Conservation (phyloP, 75 land plant species). For the Selaginella moellendorffii region DNA sequence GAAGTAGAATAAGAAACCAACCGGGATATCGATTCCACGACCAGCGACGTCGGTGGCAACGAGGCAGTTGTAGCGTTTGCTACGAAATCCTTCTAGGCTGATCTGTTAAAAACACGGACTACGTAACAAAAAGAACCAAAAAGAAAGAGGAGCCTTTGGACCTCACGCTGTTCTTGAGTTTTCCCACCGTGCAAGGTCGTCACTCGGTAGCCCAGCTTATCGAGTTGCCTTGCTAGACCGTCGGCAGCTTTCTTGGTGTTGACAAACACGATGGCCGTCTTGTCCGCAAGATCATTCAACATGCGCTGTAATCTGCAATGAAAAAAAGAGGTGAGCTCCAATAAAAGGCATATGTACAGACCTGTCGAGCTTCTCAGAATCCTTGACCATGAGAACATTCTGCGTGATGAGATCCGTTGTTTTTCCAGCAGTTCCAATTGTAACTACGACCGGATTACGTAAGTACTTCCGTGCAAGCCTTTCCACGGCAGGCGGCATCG, state of each 20-base stretch:
- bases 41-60: slow-evolving; percentile 98
- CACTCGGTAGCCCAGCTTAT: slow-evolving; percentile 61
- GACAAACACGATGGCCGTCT: slow-evolving; percentile 86
- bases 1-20: slow-evolving; percentile 5
- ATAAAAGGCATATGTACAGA: background rate
- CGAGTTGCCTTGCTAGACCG: slow-evolving; percentile 51
- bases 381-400: slow-evolving; percentile 85
- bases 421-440: slow-evolving; percentile 93
- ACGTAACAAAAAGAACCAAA: too few relatives aligned
- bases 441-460: slow-evolving; percentile 91
- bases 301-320: slow-evolving; percentile 42
- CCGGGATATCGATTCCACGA: slow-evolving; percentile 92
- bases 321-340: background rate
- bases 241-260: slow-evolving; percentile 84
- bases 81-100: slow-evolving; percentile 83
- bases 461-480: slow-evolving; percentile 85
- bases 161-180: slow-evolving; percentile 90
- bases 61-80: slow-evolving; percentile 62
- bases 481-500: slow-evolving; percentile 96
- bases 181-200: slow-evolving; percentile 94
- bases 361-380: slow-evolving; percentile 71
- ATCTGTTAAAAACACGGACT: slow-evolving; percentile 26
- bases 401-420: slow-evolving; percentile 87
- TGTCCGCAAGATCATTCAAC: slow-evolving; percentile 79
- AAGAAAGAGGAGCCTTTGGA: too few relatives aligned